Base-by-base conservation (phyloP, 1,284 basidiomycete species). In the Erythrobasidium hasegawianum region DNA sequence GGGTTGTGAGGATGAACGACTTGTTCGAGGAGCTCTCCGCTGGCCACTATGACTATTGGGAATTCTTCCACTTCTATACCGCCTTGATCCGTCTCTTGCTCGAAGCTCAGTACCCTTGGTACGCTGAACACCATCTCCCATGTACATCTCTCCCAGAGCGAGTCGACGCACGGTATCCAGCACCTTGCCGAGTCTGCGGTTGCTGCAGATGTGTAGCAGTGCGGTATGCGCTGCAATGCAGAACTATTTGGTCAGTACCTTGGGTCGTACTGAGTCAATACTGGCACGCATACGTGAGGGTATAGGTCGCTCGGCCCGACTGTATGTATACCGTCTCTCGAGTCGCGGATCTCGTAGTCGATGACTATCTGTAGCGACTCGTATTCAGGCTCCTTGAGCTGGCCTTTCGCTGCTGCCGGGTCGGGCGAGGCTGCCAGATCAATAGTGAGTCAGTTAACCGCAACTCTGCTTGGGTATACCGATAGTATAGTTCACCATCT, bases 101-200 rank as follows among this genome's bases (percentile, higher is more conserved):
- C 80, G 67, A 89, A 87, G 73, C 90, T 88, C 11, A 95, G 80
- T 72, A 86, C 87, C 67, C 88, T 85, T 49, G 94, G 94, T 20
- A 97, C 94, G 62, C 97, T 85, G 76, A 97, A 90, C 76, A 97
- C 91, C 60, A 98, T 87, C 75, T 98, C 96, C 96, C 96, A 99
- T 1, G 95, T 96, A 74, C 90, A 97, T 74, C 91, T 87, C 78
- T 97, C 95, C 90, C 92, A 97, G 13, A 95, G 78, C 75, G 86
- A 90, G 77, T 99, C 96, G 11, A 97, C 80, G 73, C 96, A 99
- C 2, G 96, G 96, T 10, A 97, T 87, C 96, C 96, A 99, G 73
- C 90, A 92, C 71, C 96, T 83, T 8, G 95, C 91, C 11, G 90
- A 84, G 74, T 96, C 91, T 4, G 91, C 86, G 2, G 88, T 89